Conservation (phyloP, 2,329 filamentous ascomycete genomes). For the Calonectria pauciramosa region DNA sequence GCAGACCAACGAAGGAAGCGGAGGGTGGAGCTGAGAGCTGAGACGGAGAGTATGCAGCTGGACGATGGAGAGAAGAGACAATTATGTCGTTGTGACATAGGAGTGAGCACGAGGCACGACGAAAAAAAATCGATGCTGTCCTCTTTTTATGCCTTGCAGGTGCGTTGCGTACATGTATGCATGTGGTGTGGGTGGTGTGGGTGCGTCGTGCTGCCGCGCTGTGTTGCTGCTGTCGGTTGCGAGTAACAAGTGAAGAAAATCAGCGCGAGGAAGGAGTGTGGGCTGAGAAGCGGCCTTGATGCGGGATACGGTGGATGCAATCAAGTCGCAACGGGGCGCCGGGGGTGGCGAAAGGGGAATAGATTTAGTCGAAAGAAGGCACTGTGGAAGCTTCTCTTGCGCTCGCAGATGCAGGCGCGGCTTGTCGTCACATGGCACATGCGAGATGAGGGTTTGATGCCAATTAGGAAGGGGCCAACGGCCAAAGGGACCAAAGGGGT, state of each 20-base stretch:
- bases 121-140: not conserved
- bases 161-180: constrained; percentile 6
- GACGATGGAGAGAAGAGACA: not conserved
- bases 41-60: not conserved
- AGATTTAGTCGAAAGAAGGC: not conserved
- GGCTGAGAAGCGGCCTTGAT: not conserved
- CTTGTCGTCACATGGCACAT: constrained; percentile 5
- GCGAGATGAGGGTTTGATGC: constrained; percentile 13
- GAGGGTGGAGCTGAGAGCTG: not conserved
- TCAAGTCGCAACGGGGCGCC: not conserved
- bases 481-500: not conserved
- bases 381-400: not conserved
- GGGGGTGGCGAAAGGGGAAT: not conserved
- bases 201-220: not conserved
- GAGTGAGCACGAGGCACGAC: not conserved
- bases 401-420: not conserved
- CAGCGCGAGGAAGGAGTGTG: not conserved
- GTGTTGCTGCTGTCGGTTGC: not conserved
- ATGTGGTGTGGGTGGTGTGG: not conserved
- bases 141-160: constrained; percentile 5
- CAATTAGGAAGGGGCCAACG: not conserved
- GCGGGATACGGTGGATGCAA: not conserved
- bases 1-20: not conserved
- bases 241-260: not conserved
- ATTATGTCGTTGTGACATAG: not conserved